Base-by-base conservation (phyloP, 306 rosid genomes). In the Pyrus communis region DNA sequence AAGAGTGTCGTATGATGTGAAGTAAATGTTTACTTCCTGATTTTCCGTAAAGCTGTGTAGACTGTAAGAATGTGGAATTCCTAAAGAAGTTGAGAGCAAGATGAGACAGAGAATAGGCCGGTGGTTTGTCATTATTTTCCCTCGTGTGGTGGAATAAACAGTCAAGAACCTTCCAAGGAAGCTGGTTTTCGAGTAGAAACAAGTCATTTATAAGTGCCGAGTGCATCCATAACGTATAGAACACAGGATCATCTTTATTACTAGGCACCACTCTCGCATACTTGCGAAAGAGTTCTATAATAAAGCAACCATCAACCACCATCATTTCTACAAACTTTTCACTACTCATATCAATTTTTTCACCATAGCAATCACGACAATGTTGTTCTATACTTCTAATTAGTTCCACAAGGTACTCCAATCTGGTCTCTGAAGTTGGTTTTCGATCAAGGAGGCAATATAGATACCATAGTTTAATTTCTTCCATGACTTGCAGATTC, bases 111-210 rank as follows among this genome's bases (percentile, higher is more conserved):
- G 66, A 60, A 23, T 25, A 12, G 33, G 9, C 15, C 14, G 35
- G 19, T 14, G 66, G 66, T 13, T 60, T 60, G 14, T 60, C 66
- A 60, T 60, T 60, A 31, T 60, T 25, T 25, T 60, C 66, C 35
- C 66, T 63, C 9, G 76, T 73, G 67, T 33, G 67, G n/a, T 58
- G 35, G 54, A 58, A 73, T 15, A 73, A 38, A 15, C 55, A 73
- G 25, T 73, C 76, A 9, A 73, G 67, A 35, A 73, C 55, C 40
- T 22, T 58, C 76, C 76, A 15, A 0, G 67, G 76, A 21, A 73
- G 14, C 54, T 73, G 76, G 38, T 73, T 73, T 58, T 73, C 68
- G 5, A 63, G 42, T 7, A 63, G 68, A 9, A 63, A 28, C 68
- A 63, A 1, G 42, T 63, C 43, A 9, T 60, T 60, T 60, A 25